These are phyloP conservation scores for Aegle marmelos DNA, from an alignment of 345 rosid species.

Conservation along the genomic window DNA sequence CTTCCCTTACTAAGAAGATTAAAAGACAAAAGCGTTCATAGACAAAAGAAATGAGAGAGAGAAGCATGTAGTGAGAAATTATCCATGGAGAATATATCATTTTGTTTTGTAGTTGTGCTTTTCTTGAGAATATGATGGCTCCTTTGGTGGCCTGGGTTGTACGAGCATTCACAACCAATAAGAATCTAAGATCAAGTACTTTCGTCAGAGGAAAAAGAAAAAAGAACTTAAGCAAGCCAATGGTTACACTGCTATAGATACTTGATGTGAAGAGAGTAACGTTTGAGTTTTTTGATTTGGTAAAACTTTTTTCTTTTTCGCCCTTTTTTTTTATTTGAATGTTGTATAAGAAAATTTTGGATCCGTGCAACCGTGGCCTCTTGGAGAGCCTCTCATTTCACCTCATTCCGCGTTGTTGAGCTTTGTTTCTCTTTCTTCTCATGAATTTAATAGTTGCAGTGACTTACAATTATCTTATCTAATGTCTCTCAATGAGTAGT, in stretches of 20 bases:
- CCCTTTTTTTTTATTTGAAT: no score
- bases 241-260: conserved; percentile 21
- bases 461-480: not conserved
- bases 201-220: conserved; percentile 16
- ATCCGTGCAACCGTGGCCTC: conserved; percentile 1
- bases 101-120: not conserved
- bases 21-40: not conserved
- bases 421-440: not conserved
- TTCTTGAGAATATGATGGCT: conserved; percentile 4
- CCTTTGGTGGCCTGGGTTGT: conserved; percentile 15
- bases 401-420: not conserved
- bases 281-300: not conserved
- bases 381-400: conserved; percentile 2
- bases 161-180: conserved; percentile 10
- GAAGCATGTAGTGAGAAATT: conserved; percentile 21
- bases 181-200: conserved; percentile 18
- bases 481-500: not conserved
- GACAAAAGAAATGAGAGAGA: not conserved
- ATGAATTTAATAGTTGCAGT: not conserved
- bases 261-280: conserved; percentile 8
- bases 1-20: not conserved
- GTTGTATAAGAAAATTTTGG: conserved; percentile 17
- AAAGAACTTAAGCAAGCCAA: conserved; percentile 20
- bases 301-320: not conserved
- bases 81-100: conserved; percentile 18